Evolutionary conservation across 2,329 filamentous ascomycete species (phyloP), one percentile per base, ranked within the genome.

Genomic region (Botrytis fragariae): DNA sequence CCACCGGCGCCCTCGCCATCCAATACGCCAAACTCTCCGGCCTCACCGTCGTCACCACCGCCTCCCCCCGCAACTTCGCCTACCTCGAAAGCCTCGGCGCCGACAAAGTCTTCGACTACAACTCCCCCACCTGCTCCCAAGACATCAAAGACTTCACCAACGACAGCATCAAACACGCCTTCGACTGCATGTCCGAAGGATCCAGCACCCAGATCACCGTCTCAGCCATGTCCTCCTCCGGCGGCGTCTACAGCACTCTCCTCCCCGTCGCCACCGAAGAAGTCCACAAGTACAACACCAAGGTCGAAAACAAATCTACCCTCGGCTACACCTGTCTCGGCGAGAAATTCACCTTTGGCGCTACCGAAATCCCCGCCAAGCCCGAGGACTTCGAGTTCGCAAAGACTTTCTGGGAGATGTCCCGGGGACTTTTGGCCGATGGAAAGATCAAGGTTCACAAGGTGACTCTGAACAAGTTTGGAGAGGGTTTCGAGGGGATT

Each of bases 151-250:
- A 82, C 60, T 81, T 81, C 69, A 86, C 85, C 16, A 80, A 83
- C 5, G 82, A 85, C 79, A 80, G 78, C 44, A 80, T 89, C 5
- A 78, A 79, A 22, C 79, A 85, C 39, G 85, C 81, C 6, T 83
- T 87, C 54, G 87, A 89, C 78, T 86, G 84, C 74, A 85, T 88
- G 72, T 79, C 82, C 45, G 83, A 84, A 75, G 79, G 80, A 35
- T 63, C 73, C 14, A 83, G 72, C 22, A 18, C 74, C 0, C 29
- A 79, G 29, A 83, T 85, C 74, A 83, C 82, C 78, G 82, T 82
- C 45, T 79, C 80, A 1, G 82, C 84, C 16, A 79, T 87, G 61
- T 82, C 81, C 4, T 74, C 78, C 45, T 74, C 60, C 10, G 80
- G 81, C 5, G 83, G 83, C 37, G 78, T 79, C 37, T 86, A 85